phyloP scores from a whole-genome alignment of 305 asterid genomes.

The Solanum hybrid region DNA sequence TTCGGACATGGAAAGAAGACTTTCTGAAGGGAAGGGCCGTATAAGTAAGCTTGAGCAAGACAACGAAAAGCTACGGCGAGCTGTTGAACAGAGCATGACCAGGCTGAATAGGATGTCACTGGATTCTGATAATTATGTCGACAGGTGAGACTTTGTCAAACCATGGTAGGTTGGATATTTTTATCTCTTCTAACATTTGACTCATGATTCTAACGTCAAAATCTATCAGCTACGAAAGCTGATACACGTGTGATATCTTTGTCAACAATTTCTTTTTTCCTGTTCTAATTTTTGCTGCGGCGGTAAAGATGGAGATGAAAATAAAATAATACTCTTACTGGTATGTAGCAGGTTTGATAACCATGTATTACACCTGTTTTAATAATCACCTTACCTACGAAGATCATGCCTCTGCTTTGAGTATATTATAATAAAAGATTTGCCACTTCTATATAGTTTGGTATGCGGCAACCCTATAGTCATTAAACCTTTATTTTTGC shows the following conservation, averaged over 20 bases:
- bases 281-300: background rate
- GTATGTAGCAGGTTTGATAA: background rate
- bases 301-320: background rate
- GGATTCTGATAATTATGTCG: constrained; percentile 92
- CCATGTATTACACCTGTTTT: background rate
- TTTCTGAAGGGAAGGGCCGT: constrained; percentile 65
- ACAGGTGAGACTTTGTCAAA: constrained; percentile 50
- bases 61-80: constrained; percentile 84
- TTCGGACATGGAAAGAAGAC: constrained; percentile 53
- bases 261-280: background rate
- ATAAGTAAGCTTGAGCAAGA: constrained; percentile 83
- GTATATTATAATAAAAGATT: background rate
- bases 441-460: background rate
- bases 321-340: background rate
- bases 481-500: background rate
- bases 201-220: background rate
- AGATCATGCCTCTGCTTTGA: background rate
- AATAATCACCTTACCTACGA: background rate
- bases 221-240: background rate
- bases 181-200: background rate
- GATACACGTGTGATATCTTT: background rate
- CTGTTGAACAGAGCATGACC: constrained; percentile 92
- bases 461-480: background rate
- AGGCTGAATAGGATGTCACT: constrained; percentile 95
- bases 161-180: background rate